Conservation (phyloP, 1,139 yeast genomes). For the Lodderomyces metapsilosis region DNA sequence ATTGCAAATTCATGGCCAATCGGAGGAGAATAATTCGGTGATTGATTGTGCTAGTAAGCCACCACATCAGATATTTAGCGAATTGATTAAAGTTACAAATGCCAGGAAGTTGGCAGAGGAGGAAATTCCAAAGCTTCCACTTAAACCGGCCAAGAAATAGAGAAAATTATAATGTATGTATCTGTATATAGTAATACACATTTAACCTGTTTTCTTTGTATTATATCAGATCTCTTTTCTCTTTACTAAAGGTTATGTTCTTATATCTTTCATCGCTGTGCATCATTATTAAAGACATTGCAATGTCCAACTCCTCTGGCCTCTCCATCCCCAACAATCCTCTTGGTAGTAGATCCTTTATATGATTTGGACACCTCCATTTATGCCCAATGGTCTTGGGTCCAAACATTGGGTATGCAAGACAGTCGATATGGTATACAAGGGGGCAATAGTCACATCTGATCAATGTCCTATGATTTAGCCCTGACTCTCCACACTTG, state of each 20-base stretch:
- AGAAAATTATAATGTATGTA: too few relatives aligned
- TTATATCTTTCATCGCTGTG: too few relatives aligned
- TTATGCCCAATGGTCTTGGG: constrained; percentile 77
- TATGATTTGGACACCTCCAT: constrained; percentile 95
- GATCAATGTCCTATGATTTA: constrained; percentile 50
- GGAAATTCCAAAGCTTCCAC: constrained; percentile 23
- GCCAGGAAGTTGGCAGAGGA: constrained; percentile 29
- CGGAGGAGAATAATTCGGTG: constrained; percentile 19
- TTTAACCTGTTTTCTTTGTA: constrained; percentile 17
- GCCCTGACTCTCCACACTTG: constrained; percentile 72
- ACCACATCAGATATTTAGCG: constrained; percentile 26
- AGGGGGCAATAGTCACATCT: constrained; percentile 84
- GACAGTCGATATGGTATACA: constrained; percentile 92
- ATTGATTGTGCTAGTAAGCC: constrained; percentile 33
- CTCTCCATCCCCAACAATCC: constrained; percentile 38
- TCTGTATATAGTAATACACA: constrained; percentile 5
- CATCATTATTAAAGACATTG: constrained; percentile 37
- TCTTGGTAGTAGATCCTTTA: constrained; percentile 50
- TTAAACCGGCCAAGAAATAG: constrained; percentile 3
- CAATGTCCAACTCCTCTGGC: constrained; percentile 50
- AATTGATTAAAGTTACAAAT: constrained; percentile 30
- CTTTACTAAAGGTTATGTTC: too few relatives aligned
- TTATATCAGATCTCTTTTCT: too few relatives aligned
- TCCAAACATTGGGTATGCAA: constrained; percentile 70
- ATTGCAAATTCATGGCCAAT: constrained; percentile 28